Evolutionary conservation across 1,284 basidiomycete species (phyloP).

Genomic region (Puccinia hordei): DNA sequence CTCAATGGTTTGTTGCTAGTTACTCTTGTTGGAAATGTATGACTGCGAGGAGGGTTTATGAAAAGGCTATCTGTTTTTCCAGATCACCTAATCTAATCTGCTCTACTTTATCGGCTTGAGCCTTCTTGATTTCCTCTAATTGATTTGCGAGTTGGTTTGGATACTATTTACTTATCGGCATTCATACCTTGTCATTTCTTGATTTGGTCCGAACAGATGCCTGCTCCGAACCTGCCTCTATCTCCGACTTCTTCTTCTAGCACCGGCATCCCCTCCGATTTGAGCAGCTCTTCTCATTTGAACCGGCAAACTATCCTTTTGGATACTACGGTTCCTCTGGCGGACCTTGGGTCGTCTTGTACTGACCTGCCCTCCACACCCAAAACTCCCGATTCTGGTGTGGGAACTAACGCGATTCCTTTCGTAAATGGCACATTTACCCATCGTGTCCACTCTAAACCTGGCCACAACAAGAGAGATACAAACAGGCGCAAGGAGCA

Average conservation of each 20-base stretch:
- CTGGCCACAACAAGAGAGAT: background rate
- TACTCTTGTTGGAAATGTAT: too few species aligned
- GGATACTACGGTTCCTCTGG: background rate
- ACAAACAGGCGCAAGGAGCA: background rate
- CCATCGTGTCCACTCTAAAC: background rate
- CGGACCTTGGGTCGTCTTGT: background rate
- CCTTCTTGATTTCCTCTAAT: too few species aligned
- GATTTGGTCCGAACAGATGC: background rate
- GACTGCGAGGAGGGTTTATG: too few species aligned
- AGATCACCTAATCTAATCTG: too few species aligned
- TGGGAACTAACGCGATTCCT: background rate
- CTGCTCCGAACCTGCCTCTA: background rate
- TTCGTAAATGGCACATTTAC: background rate
- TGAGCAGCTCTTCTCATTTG: background rate
- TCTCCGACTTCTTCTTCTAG: background rate
- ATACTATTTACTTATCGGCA: too few species aligned
- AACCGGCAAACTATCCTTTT: background rate
- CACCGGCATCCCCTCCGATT: background rate
- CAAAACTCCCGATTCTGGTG: background rate
- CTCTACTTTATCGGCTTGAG: too few species aligned
- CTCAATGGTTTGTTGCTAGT: too few species aligned
- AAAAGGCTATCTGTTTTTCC: too few species aligned
- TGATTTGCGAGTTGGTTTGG: too few species aligned
- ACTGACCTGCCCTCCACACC: background rate
- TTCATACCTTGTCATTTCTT: background rate